These are phyloP conservation scores for Candida easanensis DNA, from an alignment of 805 yeast genomes.

Conservation along the genomic window DNA sequence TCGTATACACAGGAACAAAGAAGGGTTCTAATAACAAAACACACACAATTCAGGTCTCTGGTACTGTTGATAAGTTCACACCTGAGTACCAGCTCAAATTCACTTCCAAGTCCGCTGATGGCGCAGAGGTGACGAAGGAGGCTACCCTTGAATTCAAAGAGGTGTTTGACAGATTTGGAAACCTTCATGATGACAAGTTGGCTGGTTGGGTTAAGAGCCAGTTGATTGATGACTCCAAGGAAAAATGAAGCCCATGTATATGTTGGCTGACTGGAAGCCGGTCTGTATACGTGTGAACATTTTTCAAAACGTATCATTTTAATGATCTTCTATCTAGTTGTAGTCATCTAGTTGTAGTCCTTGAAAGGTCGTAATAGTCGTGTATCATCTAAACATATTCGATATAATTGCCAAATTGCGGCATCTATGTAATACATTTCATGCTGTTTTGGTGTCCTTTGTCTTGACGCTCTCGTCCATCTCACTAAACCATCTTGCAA, in stretches of 20 bases:
- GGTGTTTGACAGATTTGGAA: conserved; percentile 39
- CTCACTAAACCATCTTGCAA: conserved; percentile 52
- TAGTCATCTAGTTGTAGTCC: no score
- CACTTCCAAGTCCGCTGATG: conserved; percentile 21
- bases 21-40: conserved; percentile 15
- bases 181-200: conserved; percentile 40
- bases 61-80: conserved; percentile 36
- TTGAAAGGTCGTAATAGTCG: no score
- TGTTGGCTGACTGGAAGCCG: no score
- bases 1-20: conserved; percentile 42
- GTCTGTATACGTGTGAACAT: no score
- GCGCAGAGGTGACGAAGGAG: conserved; percentile 15
- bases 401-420: no score
- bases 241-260: no score
- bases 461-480: conserved; percentile 53
- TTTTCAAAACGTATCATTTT: no score
- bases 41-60: conserved; percentile 27
- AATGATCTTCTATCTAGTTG: no score
- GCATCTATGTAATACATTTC: no score
- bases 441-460: no score
- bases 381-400: no score
- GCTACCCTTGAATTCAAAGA: conserved; percentile 30
- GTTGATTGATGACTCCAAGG: conserved; percentile 34
- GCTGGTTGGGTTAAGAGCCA: conserved; percentile 36
- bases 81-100: conserved; percentile 46